Evolutionary conservation across 352 stramenopile species (phyloP).

Genomic region (Pythium periplocum): DNA sequence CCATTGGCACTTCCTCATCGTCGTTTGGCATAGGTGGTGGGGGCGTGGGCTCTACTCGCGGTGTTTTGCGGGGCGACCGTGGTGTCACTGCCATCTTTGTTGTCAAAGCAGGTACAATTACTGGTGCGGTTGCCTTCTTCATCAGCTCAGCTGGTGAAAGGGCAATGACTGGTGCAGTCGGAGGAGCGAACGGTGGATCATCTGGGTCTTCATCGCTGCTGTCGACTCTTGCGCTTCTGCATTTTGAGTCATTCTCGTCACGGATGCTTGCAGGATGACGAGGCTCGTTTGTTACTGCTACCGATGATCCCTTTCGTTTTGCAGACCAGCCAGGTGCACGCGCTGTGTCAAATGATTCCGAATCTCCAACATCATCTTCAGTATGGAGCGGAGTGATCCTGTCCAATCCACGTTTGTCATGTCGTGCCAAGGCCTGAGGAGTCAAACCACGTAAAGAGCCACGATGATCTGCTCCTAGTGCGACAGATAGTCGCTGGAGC

Average conservation of each 20-base stretch:
- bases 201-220: neutral
- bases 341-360: neutral
- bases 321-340: no score
- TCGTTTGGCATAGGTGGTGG: no score
- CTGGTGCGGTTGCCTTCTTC: constrained; percentile 37
- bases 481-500: constrained; percentile 25
- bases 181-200: constrained; percentile 5
- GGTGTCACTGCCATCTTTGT: constrained; percentile 25
- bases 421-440: neutral
- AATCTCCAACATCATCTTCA: constrained; percentile 14
- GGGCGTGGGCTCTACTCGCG: neutral
- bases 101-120: constrained; percentile 2
- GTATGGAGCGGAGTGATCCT: constrained; percentile 20
- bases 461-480: constrained; percentile 5
- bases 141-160: constrained; percentile 44
- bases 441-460: neutral
- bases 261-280: constrained; percentile 17
- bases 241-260: constrained; percentile 3
- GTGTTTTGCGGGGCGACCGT: constrained; percentile 20
- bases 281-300: neutral
- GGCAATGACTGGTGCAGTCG: constrained; percentile 24
- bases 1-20: no score
- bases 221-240: neutral
- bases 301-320: no score
- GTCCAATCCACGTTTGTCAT: constrained; percentile 3